These are phyloP conservation scores for Xylaria polymorpha DNA, from an alignment of 2,329 filamentous ascomycete species.

Conservation along the genomic window DNA sequence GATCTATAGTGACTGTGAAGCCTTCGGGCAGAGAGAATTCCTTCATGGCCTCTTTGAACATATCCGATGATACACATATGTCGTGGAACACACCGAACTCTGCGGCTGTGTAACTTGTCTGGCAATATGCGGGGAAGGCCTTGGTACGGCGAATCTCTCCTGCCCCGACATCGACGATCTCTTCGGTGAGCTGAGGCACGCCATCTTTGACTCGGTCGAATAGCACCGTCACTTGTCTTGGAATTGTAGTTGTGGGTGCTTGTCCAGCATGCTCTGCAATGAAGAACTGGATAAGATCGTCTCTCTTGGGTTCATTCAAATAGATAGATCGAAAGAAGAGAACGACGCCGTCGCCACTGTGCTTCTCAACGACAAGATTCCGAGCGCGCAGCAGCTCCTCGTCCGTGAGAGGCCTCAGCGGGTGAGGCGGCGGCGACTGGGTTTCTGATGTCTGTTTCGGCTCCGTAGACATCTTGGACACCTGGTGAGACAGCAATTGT, in stretches of 20 bases:
- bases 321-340: slow-evolving; percentile 47
- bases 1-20: slow-evolving; percentile 60
- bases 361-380: slow-evolving; percentile 43
- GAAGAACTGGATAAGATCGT: slow-evolving; percentile 45
- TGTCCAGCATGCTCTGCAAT: slow-evolving; percentile 48
- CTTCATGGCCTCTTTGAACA: slow-evolving; percentile 60
- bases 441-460: slow-evolving; percentile 15
- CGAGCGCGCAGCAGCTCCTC: slow-evolving; percentile 47
- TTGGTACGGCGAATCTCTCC: slow-evolving; percentile 48
- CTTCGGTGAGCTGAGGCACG: slow-evolving; percentile 51
- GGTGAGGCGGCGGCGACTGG: slow-evolving; percentile 41
- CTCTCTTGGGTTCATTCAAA: slow-evolving; percentile 47
- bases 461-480: slow-evolving; percentile 27
- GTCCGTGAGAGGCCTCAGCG: slow-evolving; percentile 47
- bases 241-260: slow-evolving; percentile 38
- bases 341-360: slow-evolving; percentile 41
- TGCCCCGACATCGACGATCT: slow-evolving; percentile 54
- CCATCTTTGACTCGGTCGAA: slow-evolving; percentile 56
- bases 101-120: slow-evolving; percentile 54
- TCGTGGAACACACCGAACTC: slow-evolving; percentile 58
- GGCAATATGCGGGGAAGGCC: slow-evolving; percentile 47
- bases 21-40: slow-evolving; percentile 60
- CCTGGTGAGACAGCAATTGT: neutral
- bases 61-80: slow-evolving; percentile 55
- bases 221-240: slow-evolving; percentile 60